Evolutionary conservation across 2,329 filamentous ascomycete genomes (phyloP), one percentile per base, ranked within the genome.

Genomic region (Gaeumannomyces sp.): DNA sequence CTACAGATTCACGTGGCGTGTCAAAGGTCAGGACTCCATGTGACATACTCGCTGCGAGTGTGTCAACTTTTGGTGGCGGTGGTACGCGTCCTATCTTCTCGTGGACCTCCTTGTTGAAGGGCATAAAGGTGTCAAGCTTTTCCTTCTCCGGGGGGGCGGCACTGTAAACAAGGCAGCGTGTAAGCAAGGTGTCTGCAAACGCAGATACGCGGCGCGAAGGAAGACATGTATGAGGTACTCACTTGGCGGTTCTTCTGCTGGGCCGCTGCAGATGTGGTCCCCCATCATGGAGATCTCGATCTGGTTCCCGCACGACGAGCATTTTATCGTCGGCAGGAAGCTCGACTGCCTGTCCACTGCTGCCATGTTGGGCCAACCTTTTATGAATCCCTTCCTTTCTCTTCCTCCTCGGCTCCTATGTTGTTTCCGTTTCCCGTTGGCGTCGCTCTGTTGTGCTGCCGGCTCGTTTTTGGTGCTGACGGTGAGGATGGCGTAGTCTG

Each of bases 211-310:
- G 19, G 45, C 45, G n/a, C 4, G 45, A 11, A 22, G 45, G 22
- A 2, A 53, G 33, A 25, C 22, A 16, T 45, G 38, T 38, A 16
- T 33, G 38, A 19, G 38, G 14, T 50, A 53, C 45, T 53, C 19
- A 53, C 45, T 53, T 53, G 45, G 45, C 22, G 45, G 45, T 25
- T 53, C 7, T 25, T 53, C 45, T 53, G 27, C 78, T 76, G 80
- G 73, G 25, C 67, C 78, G 60, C 76, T 75, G 76, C 93, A 97
- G 67, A 91, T 75, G 79, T 97, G 93, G 67, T 96, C 92, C 67
- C 91, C 92, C 89, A 97, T 90, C 75, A 88, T 81, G 57, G 90
- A 89, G 70, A 97, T 95, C 73, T 93, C 89, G 66, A 97, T 91
- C 71, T 93, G 86, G 57, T 80, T 76, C 57, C 87, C 85, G 74